Conservation (phyloP, 148 eudicot genomes). For the Cornus controversa region DNA sequence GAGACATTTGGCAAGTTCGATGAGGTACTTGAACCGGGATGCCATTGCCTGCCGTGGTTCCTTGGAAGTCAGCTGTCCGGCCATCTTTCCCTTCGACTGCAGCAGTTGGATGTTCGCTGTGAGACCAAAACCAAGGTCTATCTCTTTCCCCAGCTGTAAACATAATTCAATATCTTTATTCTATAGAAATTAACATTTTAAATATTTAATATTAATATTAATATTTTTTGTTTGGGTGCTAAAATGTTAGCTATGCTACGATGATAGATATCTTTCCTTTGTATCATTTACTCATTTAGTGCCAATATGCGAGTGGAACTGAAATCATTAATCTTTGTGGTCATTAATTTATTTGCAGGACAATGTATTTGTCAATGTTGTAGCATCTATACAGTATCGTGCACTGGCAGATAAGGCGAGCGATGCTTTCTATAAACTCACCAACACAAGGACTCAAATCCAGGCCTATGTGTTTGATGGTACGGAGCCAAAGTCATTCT, state of each 20-base stretch:
- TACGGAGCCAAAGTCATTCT: slow-evolving; percentile 11
- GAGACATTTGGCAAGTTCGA: slow-evolving; percentile 51
- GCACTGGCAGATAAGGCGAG: slow-evolving; percentile 55
- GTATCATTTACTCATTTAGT: not conserved
- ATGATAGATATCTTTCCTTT: not conserved
- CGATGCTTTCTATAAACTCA: slow-evolving; percentile 66
- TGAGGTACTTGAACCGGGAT: slow-evolving; percentile 54
- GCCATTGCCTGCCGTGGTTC: slow-evolving; percentile 52
- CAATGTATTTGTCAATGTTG: slow-evolving; percentile 65
- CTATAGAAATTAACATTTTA: not conserved
- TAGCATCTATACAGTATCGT: slow-evolving; percentile 59
- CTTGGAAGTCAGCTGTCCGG: slow-evolving; percentile 51
- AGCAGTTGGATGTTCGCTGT: slow-evolving; percentile 45
- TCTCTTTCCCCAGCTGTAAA: not conserved
- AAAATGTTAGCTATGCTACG: too few relatives aligned
- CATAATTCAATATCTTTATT: not conserved
- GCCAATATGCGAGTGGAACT: not conserved
- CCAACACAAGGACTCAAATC: slow-evolving; percentile 51
- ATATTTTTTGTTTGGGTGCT: not conserved
- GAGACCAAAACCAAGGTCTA: slow-evolving; percentile 50
- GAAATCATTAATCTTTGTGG: not conserved
- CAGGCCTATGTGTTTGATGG: slow-evolving; percentile 75
- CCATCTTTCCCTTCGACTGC: slow-evolving; percentile 39
- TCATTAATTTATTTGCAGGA: slow-evolving; percentile 31
- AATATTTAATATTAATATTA: not conserved